Percentiles rank a stretch among this genome's conserved stretches.
Conservation (phyloP, 441 rosid species). For the Mallotus japonicus region DNA sequence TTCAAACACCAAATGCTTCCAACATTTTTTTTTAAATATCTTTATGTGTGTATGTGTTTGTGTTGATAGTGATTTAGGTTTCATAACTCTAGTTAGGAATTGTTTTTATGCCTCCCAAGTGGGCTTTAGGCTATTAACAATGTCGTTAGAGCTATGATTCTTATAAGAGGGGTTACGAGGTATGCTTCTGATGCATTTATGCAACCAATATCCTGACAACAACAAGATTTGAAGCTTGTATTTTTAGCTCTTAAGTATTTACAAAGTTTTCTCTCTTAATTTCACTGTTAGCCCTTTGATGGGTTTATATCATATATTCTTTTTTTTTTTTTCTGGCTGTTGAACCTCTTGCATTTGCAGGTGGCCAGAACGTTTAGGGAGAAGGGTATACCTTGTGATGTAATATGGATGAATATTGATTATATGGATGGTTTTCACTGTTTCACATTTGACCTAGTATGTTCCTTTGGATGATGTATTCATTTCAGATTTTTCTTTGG, state of each 20-base stretch:
- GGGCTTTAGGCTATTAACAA: slow-evolving; percentile 97
- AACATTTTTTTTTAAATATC: neutral
- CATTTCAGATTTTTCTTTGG: neutral
- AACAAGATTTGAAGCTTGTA: slow-evolving; percentile 2
- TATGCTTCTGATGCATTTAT: slow-evolving; percentile 29
- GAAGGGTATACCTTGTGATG: slow-evolving; percentile 89
- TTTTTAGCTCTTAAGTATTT: neutral
- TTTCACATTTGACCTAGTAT: slow-evolving; percentile 91
- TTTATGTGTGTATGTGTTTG: neutral
- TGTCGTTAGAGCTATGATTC: slow-evolving; percentile 94
- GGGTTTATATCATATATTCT: neutral
- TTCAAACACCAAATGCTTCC: neutral
- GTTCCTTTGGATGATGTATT: slow-evolving; percentile 17
- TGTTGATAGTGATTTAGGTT: slow-evolving; percentile 11
- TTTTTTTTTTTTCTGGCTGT: slow-evolving; percentile 5
- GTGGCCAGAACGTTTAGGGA: slow-evolving; percentile 71
- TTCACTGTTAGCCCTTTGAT: neutral
- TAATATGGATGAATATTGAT: slow-evolving; percentile 99
- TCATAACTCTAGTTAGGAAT: slow-evolving; percentile 50
- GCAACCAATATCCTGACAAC: neutral
- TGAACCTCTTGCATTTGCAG: slow-evolving; percentile 36
- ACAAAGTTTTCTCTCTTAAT: neutral
- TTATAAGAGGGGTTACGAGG: slow-evolving; percentile 78
- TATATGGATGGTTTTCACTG: slow-evolving; percentile 99
- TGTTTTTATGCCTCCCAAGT: slow-evolving; percentile 93